Conservation (phyloP, 2,329 filamentous ascomycete species). For the Metarhizium humberi region DNA sequence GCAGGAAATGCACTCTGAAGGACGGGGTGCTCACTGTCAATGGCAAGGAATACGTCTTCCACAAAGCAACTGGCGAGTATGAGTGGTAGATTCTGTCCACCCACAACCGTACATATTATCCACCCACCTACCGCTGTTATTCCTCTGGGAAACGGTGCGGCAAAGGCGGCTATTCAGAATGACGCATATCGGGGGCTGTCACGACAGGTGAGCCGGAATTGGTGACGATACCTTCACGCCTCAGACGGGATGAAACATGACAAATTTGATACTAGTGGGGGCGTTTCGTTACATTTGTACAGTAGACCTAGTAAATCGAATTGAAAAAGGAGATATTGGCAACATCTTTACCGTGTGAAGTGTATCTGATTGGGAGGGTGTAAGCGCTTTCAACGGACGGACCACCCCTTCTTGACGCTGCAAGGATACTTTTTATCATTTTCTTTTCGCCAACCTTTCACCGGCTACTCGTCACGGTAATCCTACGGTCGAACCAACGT, state of each 20-base stretch:
- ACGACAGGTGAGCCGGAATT: not conserved
- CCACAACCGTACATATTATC: not conserved
- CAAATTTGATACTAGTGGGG: not conserved
- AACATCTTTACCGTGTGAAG: not conserved
- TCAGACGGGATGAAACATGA: not conserved
- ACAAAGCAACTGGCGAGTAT: slow-evolving; percentile 94
- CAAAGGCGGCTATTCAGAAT: not conserved
- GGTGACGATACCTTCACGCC: no score
- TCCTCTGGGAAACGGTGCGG: not conserved
- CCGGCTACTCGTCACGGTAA: not conserved
- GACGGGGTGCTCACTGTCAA: slow-evolving; percentile 91
- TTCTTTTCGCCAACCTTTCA: not conserved
- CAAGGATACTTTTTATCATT: no score
- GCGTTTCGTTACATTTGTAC: not conserved
- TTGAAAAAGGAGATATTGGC: not conserved
- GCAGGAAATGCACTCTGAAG: slow-evolving; percentile 93
- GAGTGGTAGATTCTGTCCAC: slow-evolving; percentile 64
- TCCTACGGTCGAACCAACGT: not conserved
- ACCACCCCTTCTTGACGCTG: no score
- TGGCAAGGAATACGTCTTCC: slow-evolving; percentile 94
- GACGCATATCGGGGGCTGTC: not conserved
- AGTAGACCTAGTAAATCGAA: not conserved
- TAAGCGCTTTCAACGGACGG: no score
- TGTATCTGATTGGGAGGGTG: no score
- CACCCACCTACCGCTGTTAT: not conserved